Percentiles rank a stretch among this genome's conserved stretches.
Evolutionary conservation across 805 yeast species (phyloP).

Genomic region (Metschnikowia gelsemii): DNA sequence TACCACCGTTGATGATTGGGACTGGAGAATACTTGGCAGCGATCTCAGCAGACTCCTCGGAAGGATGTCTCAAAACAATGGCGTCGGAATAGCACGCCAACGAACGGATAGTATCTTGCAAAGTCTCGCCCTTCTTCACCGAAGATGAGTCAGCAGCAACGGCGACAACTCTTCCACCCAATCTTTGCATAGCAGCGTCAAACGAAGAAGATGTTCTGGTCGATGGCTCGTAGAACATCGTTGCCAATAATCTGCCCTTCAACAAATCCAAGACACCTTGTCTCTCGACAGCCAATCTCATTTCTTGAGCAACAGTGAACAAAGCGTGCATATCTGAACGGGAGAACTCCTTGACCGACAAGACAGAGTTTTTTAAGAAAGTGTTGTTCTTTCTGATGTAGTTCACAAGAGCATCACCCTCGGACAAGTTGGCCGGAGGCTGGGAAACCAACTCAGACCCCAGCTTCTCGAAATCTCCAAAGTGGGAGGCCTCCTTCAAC

Average conservation of each 20-base stretch:
- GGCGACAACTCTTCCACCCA: constrained; percentile 95
- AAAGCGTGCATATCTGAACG: constrained; percentile 89
- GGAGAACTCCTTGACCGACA: constrained; percentile 83
- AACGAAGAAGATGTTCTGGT: constrained; percentile 96
- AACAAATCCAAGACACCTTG: constrained; percentile 89
- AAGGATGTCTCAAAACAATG: constrained; percentile 94
- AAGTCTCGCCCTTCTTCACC: constrained; percentile 95
- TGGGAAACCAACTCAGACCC: constrained; percentile 72
- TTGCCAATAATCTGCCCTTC: constrained; percentile 87
- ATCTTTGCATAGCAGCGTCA: constrained; percentile 99
- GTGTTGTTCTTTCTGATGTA: constrained; percentile 83
- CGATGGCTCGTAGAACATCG: constrained; percentile 97
- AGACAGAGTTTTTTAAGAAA: constrained; percentile 81
- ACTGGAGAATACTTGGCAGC: constrained; percentile 97
- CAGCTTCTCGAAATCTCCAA: constrained; percentile 44
- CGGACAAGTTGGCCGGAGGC: constrained; percentile 70
- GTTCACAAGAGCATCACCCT: constrained; percentile 76
- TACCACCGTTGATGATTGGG: constrained; percentile 97
- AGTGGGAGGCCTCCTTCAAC: constrained; percentile 37
- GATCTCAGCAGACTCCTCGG: constrained; percentile 83
- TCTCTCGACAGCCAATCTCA: constrained; percentile 95
- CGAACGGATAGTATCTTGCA: constrained; percentile 94
- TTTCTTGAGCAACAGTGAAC: constrained; percentile 96
- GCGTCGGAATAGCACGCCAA: constrained; percentile 96
- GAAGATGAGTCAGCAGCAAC: constrained; percentile 86